Evolutionary conservation across 148 eudicot genomes (phyloP), one percentile per base, ranked within the genome.

Genomic region (Fagopyrum tataricum): DNA sequence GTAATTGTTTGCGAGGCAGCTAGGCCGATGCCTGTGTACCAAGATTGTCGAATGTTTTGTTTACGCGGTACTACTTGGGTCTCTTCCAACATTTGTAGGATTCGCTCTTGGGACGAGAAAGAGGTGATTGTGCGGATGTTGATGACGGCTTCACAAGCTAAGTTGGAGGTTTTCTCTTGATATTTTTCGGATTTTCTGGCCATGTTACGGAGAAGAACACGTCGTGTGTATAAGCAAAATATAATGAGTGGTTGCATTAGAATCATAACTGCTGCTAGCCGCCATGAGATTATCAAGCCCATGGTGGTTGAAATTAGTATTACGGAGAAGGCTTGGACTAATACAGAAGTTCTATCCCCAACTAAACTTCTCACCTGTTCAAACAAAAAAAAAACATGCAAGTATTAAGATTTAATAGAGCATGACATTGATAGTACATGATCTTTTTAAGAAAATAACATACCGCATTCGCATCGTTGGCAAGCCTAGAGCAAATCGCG

Each of bases 401-500:
- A 14, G 2, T 8, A 6, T 46, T 7, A 46, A 46, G 49, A 1
- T 46, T 46, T 11, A 8, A 8, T 8, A 14, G n/a, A n/a, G n/a
- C n/a, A n/a, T n/a, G n/a, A n/a, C 4, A 51, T 17, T 7, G 9
- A 6, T 51, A 52, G 4, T 26, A 2, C 31, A 26, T 26, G 31
- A 26, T 26, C 31, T 0, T 26, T 1, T 26, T 26, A 26, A 26
- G 56, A 4, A 17, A 10, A 40, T 24, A 13, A 69, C 84, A 26
- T 31, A 84, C 83, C 79, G 76, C 56, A 42, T 76, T 77, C 48
- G 91, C 91, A 77, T 85, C 91, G 56, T 84, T 83, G 44, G 86
- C 87, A 8, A 87, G 88, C 53, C 84, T 71, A 70, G 91, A 83
- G 75, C 91, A 87, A 40, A 83, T 48, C 47, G 87, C 85, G 51